Evolutionary conservation across 2,329 filamentous ascomycete species (phyloP), one percentile per base, ranked within the genome.

Genomic region (Pseudonectria buxi): DNA sequence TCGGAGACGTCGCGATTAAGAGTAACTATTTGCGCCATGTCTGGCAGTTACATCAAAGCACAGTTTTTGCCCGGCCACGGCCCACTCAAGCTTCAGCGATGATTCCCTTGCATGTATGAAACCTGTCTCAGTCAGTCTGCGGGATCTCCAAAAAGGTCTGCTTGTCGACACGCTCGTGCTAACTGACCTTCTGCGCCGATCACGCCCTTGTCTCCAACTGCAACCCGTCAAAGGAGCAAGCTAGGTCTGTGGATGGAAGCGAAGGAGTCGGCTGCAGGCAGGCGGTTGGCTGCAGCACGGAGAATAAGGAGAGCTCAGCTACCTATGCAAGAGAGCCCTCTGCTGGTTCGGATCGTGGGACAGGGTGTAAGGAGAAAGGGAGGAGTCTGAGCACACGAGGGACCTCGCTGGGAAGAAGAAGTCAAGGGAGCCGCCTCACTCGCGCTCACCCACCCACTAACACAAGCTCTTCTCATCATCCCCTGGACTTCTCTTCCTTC

Each of bases 101-200:
- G 39, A 47, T 39, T 36, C 41, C 41, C 48, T 51, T 40, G 38
- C 41, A 47, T 50, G 43, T 43, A 49, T 50, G 33, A 46, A 46
- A 46, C 39, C 29, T 44, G 42, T 43, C 42, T 43, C 40, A 39
- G 44, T 44, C 31, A 50, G 39, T 36, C 33, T 27, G 26, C 16
- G 33, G 26, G 26, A 25, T 36, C 28, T 32, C 24, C 16, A n/a
- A 9, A 25, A 6, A 15, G 14, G 7, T 10, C 15, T 38, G 24
- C 16, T 26, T n/a, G 18, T n/a, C 30, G 30, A 22, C 24, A 22
- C 16, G 22, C 28, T 24, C 18, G 5, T 22, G 18, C 32, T 37
- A 37, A 38, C 45, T 41, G 31, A 40, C 46, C 43, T 43, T 41
- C 28, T 36, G 33, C 32, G 28, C 25, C 30, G 35, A 40, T 37